phyloP scores from a whole-genome alignment of 805 yeast genomes.

The Ogataea ramenticola region DNA sequence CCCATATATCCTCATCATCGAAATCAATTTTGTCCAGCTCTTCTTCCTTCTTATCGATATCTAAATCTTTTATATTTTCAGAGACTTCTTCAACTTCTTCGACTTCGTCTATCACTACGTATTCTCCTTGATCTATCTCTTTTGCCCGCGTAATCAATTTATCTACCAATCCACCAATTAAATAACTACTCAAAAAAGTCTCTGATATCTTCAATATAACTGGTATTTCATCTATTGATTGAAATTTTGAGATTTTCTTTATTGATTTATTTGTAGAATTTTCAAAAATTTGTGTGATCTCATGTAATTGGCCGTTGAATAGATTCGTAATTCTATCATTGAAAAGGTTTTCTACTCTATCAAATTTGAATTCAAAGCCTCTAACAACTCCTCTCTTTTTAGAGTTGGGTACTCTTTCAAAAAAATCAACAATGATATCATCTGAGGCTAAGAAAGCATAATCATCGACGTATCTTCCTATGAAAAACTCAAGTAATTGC shows the following conservation, averaged over 20 bases:
- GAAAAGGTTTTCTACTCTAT: constrained; percentile 18
- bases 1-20: constrained; percentile 8
- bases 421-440: constrained; percentile 13
- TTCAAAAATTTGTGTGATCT: constrained; percentile 20
- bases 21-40: background rate
- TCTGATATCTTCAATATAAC: constrained; percentile 26
- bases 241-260: background rate
- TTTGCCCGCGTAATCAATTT: constrained; percentile 23
- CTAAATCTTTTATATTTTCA: constrained; percentile 27
- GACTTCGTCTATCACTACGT: background rate
- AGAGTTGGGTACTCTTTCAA: constrained; percentile 6
- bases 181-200: constrained; percentile 26
- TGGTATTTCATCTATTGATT: constrained; percentile 25
- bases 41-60: constrained; percentile 12
- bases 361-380: constrained; percentile 19
- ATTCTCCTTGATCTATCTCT: constrained; percentile 27
- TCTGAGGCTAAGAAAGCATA: constrained; percentile 19
- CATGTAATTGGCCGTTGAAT: constrained; percentile 20
- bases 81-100: constrained; percentile 1
- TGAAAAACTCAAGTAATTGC: constrained; percentile 26
- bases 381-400: constrained; percentile 20
- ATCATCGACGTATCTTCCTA: constrained; percentile 22
- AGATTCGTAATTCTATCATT: constrained; percentile 7
- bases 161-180: constrained; percentile 28
- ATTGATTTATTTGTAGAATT: background rate